Evolutionary conservation across 768 basidiomycete species (phyloP).

Genomic region (Tricholoma saponaceum): DNA sequence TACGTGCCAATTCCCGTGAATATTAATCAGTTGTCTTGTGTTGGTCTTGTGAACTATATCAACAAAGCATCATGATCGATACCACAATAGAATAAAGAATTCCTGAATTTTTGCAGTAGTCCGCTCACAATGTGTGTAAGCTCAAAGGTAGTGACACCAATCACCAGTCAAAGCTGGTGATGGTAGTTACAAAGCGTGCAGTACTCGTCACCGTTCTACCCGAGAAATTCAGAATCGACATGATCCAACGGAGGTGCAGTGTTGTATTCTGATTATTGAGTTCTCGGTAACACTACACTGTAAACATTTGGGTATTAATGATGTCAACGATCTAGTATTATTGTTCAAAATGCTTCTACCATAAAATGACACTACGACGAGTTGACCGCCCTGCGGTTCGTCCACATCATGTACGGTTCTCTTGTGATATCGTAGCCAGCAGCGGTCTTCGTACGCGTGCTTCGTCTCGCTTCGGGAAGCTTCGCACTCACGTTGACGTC

Average conservation of each 20-base stretch:
- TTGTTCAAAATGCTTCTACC: not conserved
- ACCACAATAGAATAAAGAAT: no score
- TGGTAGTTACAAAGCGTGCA: no score
- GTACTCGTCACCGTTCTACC: no score
- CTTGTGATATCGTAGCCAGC: constrained; percentile 60
- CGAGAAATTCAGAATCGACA: not conserved
- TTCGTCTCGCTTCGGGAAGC: constrained; percentile 77
- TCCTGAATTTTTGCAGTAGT: no score
- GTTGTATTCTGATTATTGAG: not conserved
- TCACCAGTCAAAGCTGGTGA: no score
- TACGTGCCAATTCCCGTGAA: not conserved
- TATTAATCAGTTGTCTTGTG: not conserved
- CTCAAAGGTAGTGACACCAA: no score
- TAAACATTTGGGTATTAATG: constrained; percentile 11
- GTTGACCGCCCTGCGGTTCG: constrained; percentile 68
- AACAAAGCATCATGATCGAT: no score
- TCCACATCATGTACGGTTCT: constrained; percentile 88
- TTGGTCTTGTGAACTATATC: not conserved
- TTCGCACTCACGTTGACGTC: constrained; percentile 67
- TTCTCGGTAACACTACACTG: not conserved
- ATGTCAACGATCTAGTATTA: constrained; percentile 3
- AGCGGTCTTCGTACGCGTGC: constrained; percentile 61
- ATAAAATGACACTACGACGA: constrained; percentile 25
- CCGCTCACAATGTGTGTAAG: no score
- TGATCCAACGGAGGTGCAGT: not conserved